A percentile compares a stretch with the other conserved stretches of the same genome.
Conservation (phyloP, 2,329 filamentous ascomycete species). For the Penicillium vulpinum region DNA sequence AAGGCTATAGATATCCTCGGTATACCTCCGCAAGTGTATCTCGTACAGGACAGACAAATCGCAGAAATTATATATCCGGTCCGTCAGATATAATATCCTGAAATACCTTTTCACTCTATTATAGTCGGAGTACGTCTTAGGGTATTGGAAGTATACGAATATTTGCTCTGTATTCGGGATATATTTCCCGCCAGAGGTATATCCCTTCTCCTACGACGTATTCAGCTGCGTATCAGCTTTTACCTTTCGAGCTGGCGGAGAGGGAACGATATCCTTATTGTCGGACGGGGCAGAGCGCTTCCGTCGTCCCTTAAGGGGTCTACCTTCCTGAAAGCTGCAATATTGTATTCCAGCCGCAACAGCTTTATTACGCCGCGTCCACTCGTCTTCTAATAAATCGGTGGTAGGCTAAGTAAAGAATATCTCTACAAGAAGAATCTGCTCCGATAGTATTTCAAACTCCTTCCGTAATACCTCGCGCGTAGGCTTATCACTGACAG, state of each 20-base stretch:
- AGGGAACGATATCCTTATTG: not conserved
- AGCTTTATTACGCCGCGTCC: not conserved
- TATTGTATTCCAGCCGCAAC: not conserved
- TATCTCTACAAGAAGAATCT: not conserved
- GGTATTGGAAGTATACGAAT: not conserved
- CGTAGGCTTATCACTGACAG: not conserved
- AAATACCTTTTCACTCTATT: not conserved
- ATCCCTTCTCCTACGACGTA: not conserved
- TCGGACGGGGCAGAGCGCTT: not conserved
- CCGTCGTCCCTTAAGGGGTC: not conserved
- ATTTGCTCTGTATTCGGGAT: not conserved
- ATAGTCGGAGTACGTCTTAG: not conserved
- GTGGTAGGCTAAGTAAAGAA: not conserved
- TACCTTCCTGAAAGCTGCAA: not conserved
- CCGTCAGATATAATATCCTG: not conserved
- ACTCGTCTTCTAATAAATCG: not conserved
- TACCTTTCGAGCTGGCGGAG: not conserved
- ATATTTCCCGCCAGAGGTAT: not conserved
- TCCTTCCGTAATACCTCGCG: not conserved
- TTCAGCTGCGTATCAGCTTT: not conserved
- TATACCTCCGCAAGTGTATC: not conserved
- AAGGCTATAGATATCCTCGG: constrained; percentile 11
- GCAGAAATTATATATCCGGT: not conserved
- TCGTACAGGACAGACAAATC: not conserved
- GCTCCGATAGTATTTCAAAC: not conserved